Evolutionary conservation across 805 yeast genomes (phyloP), one percentile per base, ranked within the genome.

Genomic region (Metschnikowia santaceciliae): DNA sequence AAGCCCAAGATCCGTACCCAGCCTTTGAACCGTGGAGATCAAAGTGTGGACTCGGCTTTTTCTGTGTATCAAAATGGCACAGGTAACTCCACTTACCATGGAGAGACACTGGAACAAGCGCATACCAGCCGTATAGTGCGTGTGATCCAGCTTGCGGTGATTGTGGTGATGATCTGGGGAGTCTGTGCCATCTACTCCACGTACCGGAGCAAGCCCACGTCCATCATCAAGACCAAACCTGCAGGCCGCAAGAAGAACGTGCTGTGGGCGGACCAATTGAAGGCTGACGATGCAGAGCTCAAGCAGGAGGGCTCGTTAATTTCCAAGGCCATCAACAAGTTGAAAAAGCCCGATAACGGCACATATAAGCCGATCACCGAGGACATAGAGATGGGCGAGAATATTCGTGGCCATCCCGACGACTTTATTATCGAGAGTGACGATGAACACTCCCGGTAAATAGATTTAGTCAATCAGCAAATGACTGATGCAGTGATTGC

Each of bases 351-450:
- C 2, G 69, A 69, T 42, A 54, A 59, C 11, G 69, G 68, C 8
- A 49, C 49, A n/a, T 70, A 69, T 49, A 59, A 64, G 14, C 68
- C 68, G 13, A 55, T 66, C 3, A 36, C 22, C 10, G 58, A 50
- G 40, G 60, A 54, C 49, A 75, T 77, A 33, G 82, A 77, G 58
- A 55, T 77, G 69, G 69, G 66, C n/a, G 74, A 67, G 48, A 58
- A 46, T 52, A 47, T 37, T n/a, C 50, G 11, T 6, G 38, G 32
- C n/a, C 51, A 47, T 8, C 58, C 52, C 5, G 78, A 75, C 49
- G 76, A 76, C 36, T 78, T 78, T 50, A 67, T 75, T n/a, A 73
- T 78, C 43, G 77, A 68, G 33, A 75, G 79, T 56, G 82, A 78
- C 46, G 82, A 78, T 3, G 35, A 82, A 78, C 44, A 19, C 19